Evolutionary conservation across 805 yeast genomes (phyloP).

Genomic region (Zygosaccharomyces gambellarensis): DNA sequence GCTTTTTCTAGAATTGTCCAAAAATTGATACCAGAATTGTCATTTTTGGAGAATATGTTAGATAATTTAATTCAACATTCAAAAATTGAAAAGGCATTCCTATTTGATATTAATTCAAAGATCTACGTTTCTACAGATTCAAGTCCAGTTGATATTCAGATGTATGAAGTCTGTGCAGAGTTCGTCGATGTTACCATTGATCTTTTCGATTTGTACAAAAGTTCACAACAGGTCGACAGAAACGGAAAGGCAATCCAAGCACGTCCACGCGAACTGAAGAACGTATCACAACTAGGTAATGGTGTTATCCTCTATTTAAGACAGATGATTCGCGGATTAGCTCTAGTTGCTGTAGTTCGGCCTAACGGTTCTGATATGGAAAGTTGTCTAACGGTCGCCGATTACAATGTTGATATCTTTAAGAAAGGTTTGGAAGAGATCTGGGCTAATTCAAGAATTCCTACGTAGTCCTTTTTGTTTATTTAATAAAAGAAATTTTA

Average conservation of each 20-base stretch:
- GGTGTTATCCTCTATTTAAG: conserved; percentile 80
- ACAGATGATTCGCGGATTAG: conserved; percentile 90
- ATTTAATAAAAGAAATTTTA: too few species aligned
- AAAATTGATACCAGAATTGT: conserved; percentile 81
- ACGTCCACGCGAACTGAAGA: conserved; percentile 44
- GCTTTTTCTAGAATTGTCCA: conserved; percentile 93
- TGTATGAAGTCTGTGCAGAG: conserved; percentile 95
- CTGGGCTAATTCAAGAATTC: conserved; percentile 36
- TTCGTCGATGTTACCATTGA: conserved; percentile 93
- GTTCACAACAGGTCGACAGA: conserved; percentile 11
- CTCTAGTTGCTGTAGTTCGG: conserved; percentile 81
- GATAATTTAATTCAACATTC: conserved; percentile 86
- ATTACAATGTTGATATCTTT: conserved; percentile 81
- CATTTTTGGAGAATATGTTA: conserved; percentile 80
- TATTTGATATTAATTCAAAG: conserved; percentile 88
- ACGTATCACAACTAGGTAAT: conserved; percentile 71
- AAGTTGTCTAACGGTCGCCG: conserved; percentile 60
- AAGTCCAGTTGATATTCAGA: conserved; percentile 89
- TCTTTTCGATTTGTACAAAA: conserved; percentile 63
- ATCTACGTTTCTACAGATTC: conserved; percentile 95
- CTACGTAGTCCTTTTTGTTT: not conserved
- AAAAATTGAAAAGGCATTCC: conserved; percentile 85
- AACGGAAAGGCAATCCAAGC: conserved; percentile 2
- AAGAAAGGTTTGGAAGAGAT: conserved; percentile 70
- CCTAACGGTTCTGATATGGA: conserved; percentile 52